Evolutionary conservation across 2,329 filamentous ascomycete genomes (phyloP).

Genomic region (Proliferodiscus dingleyae): DNA sequence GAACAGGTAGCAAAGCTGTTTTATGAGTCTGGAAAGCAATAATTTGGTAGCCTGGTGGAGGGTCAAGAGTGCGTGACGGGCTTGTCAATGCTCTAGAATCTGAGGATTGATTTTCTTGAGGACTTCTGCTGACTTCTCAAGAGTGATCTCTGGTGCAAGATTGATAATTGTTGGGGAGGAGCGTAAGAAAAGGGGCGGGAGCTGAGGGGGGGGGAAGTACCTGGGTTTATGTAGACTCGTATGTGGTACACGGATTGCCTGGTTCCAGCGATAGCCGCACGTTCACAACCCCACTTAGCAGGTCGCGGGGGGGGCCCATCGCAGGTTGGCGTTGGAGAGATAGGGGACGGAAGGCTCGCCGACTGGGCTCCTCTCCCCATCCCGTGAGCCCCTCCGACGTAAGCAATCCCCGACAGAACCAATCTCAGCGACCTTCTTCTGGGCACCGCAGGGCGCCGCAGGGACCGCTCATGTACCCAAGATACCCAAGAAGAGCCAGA

Average conservation of each 20-base stretch:
- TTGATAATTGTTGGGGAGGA: slow-evolving; percentile 1
- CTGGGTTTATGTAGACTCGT: slow-evolving; percentile 21
- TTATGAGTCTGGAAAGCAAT: slow-evolving; percentile 4
- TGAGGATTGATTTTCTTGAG: neutral
- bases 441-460: slow-evolving; percentile 8
- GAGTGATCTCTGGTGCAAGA: neutral
- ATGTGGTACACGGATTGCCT: slow-evolving; percentile 9
- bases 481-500: no score
- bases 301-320: slow-evolving; percentile 16
- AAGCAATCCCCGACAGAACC: slow-evolving; percentile 2
- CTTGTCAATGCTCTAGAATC: slow-evolving; percentile 6
- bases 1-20: slow-evolving; percentile 3
- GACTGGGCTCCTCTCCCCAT: slow-evolving; percentile 4
- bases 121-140: slow-evolving; percentile 1
- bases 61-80: slow-evolving; percentile 4
- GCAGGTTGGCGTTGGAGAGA: slow-evolving; percentile 13
- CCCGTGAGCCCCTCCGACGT: slow-evolving; percentile 1
- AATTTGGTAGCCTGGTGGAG: neutral
- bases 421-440: slow-evolving; percentile 2
- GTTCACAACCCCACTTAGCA: slow-evolving; percentile 17
- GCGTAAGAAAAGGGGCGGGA: slow-evolving; percentile 5
- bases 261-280: slow-evolving; percentile 10
- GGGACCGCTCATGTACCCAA: neutral
- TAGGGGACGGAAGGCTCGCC: slow-evolving; percentile 1
- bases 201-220: slow-evolving; percentile 16